phyloP scores from a whole-genome alignment of 768 basidiomycete species.

The Glaciozyma martinii region DNA sequence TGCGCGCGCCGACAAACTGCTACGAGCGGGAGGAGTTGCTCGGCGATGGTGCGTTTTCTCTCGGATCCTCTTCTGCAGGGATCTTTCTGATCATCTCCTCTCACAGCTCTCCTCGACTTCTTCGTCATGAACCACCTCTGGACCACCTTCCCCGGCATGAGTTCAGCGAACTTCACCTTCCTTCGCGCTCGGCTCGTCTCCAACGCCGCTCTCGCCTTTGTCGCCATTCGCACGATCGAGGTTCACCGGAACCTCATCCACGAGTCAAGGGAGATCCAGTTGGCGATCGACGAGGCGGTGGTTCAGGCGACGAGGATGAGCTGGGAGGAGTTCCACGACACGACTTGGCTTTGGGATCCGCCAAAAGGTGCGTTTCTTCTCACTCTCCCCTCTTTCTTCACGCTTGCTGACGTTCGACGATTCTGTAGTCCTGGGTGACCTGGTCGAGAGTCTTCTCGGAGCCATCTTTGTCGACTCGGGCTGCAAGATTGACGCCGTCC shows the following conservation, averaged over 20 bases:
- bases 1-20: constrained; percentile 48
- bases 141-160: constrained; percentile 52
- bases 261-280: constrained; percentile 60
- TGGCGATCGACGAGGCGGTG: constrained; percentile 46
- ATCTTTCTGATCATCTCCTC: constrained; percentile 27
- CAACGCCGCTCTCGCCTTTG: constrained; percentile 56
- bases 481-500: constrained; percentile 62
- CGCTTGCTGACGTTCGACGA: no score
- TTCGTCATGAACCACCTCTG: constrained; percentile 50
- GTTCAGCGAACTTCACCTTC: constrained; percentile 63
- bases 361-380: constrained; percentile 52
- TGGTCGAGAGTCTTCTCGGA: constrained; percentile 74
- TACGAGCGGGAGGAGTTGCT: constrained; percentile 72
- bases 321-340: constrained; percentile 41
- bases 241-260: constrained; percentile 64
- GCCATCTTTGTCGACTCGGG: constrained; percentile 72
- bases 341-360: constrained; percentile 73
- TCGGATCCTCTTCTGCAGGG: constrained; percentile 31
- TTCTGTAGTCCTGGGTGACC: constrained; percentile 52
- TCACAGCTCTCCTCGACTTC: constrained; percentile 62
- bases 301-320: no score
- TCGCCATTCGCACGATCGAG: constrained; percentile 57
- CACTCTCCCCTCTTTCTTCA: no score
- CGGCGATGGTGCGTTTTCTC: constrained; percentile 58
- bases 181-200: constrained; percentile 33